Base-by-base conservation (phyloP, 306 rosid species). In the Cucumis sativus region DNA sequence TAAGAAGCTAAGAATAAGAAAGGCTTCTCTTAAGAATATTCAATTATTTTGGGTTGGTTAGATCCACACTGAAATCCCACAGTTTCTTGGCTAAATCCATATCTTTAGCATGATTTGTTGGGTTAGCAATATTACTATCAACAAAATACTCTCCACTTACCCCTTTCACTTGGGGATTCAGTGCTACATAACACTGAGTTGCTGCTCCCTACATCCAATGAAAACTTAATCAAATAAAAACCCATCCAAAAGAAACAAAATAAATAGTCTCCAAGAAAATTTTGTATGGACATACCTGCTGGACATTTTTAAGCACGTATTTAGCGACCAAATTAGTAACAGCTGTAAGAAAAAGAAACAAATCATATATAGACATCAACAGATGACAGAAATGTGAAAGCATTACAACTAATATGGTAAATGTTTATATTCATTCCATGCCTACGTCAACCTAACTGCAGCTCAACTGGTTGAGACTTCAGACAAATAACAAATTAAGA, bases 291-390 rank as follows among this genome's bases (percentile, higher is more conserved):
- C 51, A 60, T 91, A 93, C 96, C 94, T 91, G 92, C 73, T 77
- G 87, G 72, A 87, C 89, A 77, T 73, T 90, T 83, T 89, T 88
- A 8, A 89, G 88, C 70, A 87, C 62, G 77, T 77, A 83, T 79
- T 84, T 86, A 79, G 87, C 93, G 59, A 90, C 74, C 30, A 60
- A 30, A 40, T 15, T 56, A 13, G 83, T 84, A 77, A 93, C 0
- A 78, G 52, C 97, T 93, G 96, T 87, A 81, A 16, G 54, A 85
- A 83, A 47, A 47, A 15, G 25, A 21, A 30, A 52, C 6, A 54
- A 52, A 17, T 52, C 47, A 21, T 69, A 14, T 11, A 73, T 9
- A 45, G 21, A 71, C 62, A 71, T 25, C 77, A 72, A 7, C 45
- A 72, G 17, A 49, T 28, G 76, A 25, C 23, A 72, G 61, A 47